A percentile compares a stretch with the other conserved stretches of the same genome.
Evolutionary conservation across 169 alveolate species (phyloP).

Genomic region (Babesia caballi): DNA sequence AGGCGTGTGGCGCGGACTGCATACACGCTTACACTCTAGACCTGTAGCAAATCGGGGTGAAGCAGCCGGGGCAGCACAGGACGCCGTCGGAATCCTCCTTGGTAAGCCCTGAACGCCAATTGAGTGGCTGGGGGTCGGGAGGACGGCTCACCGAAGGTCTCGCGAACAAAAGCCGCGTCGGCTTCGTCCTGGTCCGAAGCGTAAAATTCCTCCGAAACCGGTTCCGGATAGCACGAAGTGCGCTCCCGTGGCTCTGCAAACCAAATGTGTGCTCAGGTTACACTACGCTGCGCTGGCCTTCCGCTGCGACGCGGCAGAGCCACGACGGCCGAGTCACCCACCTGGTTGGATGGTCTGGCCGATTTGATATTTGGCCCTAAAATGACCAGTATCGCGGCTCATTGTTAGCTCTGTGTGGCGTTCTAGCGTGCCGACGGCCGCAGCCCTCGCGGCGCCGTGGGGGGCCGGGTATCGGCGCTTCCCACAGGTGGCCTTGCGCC

Average conservation of each 20-base stretch:
- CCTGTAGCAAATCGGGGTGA: conserved; percentile 61
- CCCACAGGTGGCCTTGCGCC: neutral
- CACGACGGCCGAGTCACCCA: conserved; percentile 13
- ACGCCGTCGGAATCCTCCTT: conserved; percentile 40
- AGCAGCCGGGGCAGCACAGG: conserved; percentile 62
- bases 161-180: conserved; percentile 45
- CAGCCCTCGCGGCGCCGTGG: conserved; percentile 20
- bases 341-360: conserved; percentile 59
- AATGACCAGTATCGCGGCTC: conserved; percentile 17
- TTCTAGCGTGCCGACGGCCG: neutral
- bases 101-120: neutral
- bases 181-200: conserved; percentile 58
- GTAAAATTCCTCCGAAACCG: conserved; percentile 30
- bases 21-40: conserved; percentile 26
- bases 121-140: neutral
- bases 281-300: neutral
- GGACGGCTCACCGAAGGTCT: conserved; percentile 38
- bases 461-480: conserved; percentile 13
- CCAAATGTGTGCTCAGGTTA: neutral
- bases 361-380: conserved; percentile 30
- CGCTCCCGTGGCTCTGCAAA: neutral
- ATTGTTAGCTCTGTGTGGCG: neutral
- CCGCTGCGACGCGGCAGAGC: neutral
- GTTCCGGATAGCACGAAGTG: neutral
- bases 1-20: neutral